Evolutionary conservation across 1,284 basidiomycete species (phyloP).

Genomic region (Naganishia liquefaciens): DNA sequence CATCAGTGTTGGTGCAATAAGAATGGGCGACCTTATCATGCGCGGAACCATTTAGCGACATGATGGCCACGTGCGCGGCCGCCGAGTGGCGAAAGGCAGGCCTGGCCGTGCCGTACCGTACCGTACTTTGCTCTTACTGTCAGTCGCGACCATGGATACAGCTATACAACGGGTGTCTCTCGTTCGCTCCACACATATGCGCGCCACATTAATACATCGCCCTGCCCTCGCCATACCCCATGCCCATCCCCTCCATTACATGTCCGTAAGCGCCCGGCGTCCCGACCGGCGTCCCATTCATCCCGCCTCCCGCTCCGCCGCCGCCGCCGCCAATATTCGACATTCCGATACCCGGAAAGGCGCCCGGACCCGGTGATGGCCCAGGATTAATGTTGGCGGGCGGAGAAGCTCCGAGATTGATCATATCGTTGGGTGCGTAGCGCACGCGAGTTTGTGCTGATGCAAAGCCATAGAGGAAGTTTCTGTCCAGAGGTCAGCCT

Average conservation of each 20-base stretch:
- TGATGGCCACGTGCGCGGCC: too few relatives aligned
- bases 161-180: too few relatives aligned
- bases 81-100: too few relatives aligned
- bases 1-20: too few relatives aligned
- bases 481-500: slow-evolving; percentile 35
- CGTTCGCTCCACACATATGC: background rate
- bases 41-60: too few relatives aligned
- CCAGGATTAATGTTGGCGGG: slow-evolving; percentile 12
- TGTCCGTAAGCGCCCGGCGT: slow-evolving; percentile 19
- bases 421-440: slow-evolving; percentile 34
- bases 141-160: too few relatives aligned
- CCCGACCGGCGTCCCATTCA: slow-evolving; percentile 22
- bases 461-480: slow-evolving; percentile 53
- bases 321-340: slow-evolving; percentile 20
- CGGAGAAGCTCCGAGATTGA: slow-evolving; percentile 21
- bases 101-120: too few relatives aligned
- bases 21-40: too few relatives aligned
- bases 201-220: slow-evolving; percentile 15
- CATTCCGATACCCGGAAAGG: slow-evolving; percentile 27
- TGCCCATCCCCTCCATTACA: slow-evolving; percentile 23
- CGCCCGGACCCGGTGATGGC: slow-evolving; percentile 11
- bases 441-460: slow-evolving; percentile 41
- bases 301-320: background rate
- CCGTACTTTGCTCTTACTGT: too few relatives aligned
- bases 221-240: slow-evolving; percentile 8